These are phyloP conservation scores for Mortierella sp. DNA, from an alignment of 371 early-diverging fungal genomes.

Conservation along the genomic window DNA sequence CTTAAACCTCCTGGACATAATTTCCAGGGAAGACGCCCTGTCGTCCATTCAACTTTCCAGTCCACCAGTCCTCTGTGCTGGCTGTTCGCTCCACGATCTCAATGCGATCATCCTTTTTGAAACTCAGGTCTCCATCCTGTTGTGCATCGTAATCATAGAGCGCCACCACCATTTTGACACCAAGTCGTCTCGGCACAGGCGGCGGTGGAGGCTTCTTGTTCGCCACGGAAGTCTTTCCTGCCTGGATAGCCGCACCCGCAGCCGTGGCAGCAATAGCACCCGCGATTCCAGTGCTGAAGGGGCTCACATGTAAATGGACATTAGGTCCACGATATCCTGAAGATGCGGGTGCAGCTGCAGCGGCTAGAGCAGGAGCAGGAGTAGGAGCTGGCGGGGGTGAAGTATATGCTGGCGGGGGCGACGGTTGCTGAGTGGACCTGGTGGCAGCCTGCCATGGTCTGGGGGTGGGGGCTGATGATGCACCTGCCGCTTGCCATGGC, in stretches of 20 bases:
- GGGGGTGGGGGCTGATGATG: conserved; percentile 5
- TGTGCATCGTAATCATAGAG: conserved; percentile 81
- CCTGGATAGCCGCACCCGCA: conserved; percentile 29
- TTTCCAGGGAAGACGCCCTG: conserved; percentile 77
- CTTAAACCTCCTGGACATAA: not conserved
- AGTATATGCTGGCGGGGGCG: conserved; percentile 51
- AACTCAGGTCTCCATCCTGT: conserved; percentile 76
- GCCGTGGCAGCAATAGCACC: conserved; percentile 48
- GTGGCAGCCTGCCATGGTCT: conserved; percentile 26
- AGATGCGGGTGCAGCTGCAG: conserved; percentile 8
- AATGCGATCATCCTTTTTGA: conserved; percentile 75
- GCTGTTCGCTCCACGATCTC: conserved; percentile 70
- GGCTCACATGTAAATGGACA: conserved; percentile 45
- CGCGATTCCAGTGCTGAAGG: conserved; percentile 39
- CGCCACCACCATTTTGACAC: conserved; percentile 63
- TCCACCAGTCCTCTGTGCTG: conserved; percentile 83
- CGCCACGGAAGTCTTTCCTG: conserved; percentile 14
- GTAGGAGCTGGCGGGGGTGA: conserved; percentile 17
- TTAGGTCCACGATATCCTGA: conserved; percentile 27
- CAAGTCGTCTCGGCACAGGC: conserved; percentile 36
- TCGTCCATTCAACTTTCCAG: conserved; percentile 69
- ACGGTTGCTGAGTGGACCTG: conserved; percentile 7
- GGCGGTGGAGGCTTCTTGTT: conserved; percentile 53
- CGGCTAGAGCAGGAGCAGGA: conserved; percentile 16
- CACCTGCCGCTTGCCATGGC: conserved; percentile 28